Base-by-base conservation (phyloP, 2,329 filamentous ascomycete species). In the Endoconidiophora polonica region DNA sequence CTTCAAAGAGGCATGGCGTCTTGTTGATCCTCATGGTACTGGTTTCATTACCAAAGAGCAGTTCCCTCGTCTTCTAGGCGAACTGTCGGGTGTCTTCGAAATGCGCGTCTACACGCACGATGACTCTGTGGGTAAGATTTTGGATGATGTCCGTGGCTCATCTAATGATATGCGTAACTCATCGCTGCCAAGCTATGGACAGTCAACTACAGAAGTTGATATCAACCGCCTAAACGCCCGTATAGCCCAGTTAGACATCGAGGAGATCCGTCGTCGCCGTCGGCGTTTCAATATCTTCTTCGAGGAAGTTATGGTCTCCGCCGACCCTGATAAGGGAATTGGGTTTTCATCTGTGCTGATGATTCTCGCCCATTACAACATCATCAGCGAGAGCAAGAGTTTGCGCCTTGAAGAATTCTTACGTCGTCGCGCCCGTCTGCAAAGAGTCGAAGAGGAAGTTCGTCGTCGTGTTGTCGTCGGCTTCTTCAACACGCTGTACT, bases 1-100 rank as follows among this genome's bases (percentile, higher is more conserved):
- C 4, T 98, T 95, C 75, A 98, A 98, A 65, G 86, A 96, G 66
- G 91, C 91, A 1, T 98, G 91, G 91, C 86, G 91, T 50, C 91
- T 86, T 53, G 87, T 91, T 55, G 91, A 98, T 65, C 88, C 91
- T 2, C 77, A 86, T 12, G 93, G 91, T 9, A 86, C 83, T 0
- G 91, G 93, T 2, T 96, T 81, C 61, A 96, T 98, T 59, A 78
- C 78, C 46, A 94, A 90, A 59, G 85, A 94, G 41, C 77, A 78
- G 36, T 96, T 98, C 60, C 90, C 91, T 7, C 75, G 87, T 40
- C 71, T 98, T 33, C 71, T 98, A 4, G 86, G 86, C 44, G 86
- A 96, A 69, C 78, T 98, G 1, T 94, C 88, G 16, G 91, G 91
- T 2, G 78, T 95, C 14, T 98, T 98, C 59, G 83, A 93, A 60